phyloP scores from a whole-genome alignment of 164 flowering plant genomes.

The Dillenia turbinata region DNA sequence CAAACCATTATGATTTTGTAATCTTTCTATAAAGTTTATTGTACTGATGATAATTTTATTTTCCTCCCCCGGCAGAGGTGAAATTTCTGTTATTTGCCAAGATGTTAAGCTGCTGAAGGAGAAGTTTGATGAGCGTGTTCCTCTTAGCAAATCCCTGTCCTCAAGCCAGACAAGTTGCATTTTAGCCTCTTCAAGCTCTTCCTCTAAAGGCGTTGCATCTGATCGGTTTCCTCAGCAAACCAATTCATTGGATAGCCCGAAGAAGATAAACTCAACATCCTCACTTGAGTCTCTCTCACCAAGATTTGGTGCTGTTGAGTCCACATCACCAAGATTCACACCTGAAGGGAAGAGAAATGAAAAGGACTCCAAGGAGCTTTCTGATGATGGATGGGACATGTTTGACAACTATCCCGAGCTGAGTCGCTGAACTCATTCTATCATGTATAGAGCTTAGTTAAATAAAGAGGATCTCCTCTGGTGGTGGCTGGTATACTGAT shows the following conservation, averaged over 20 bases:
- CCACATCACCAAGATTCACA: conserved; percentile 3
- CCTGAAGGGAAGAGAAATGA: conserved; percentile 9
- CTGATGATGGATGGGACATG: conserved; percentile 55
- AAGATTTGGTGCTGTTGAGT: too few relatives aligned
- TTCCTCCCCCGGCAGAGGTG: conserved; percentile 67
- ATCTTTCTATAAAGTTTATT: too few relatives aligned
- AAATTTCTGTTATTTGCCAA: conserved; percentile 80
- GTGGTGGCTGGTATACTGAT: too few relatives aligned
- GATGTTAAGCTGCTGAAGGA: conserved; percentile 70
- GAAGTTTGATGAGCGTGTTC: conserved; percentile 54
- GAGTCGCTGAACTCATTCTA: background rate
- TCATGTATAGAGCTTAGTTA: too few relatives aligned
- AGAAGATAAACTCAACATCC: conserved; percentile 19
- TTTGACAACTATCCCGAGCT: conserved; percentile 8
- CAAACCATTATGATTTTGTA: too few relatives aligned
- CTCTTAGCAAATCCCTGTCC: conserved; percentile 52
- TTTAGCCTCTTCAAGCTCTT: conserved; percentile 58
- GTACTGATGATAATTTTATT: too few relatives aligned
- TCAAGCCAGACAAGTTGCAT: conserved; percentile 58
- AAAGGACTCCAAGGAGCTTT: conserved; percentile 15
- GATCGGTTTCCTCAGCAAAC: conserved; percentile 16
- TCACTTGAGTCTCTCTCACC: conserved; percentile 16
- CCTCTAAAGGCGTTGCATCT: conserved; percentile 29
- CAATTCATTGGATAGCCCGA: conserved; percentile 14
- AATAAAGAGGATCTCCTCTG: too few relatives aligned